These are phyloP conservation scores for Mortierella hygrophila DNA, from an alignment of 192 early-diverging fungal genomes.

Conservation along the genomic window DNA sequence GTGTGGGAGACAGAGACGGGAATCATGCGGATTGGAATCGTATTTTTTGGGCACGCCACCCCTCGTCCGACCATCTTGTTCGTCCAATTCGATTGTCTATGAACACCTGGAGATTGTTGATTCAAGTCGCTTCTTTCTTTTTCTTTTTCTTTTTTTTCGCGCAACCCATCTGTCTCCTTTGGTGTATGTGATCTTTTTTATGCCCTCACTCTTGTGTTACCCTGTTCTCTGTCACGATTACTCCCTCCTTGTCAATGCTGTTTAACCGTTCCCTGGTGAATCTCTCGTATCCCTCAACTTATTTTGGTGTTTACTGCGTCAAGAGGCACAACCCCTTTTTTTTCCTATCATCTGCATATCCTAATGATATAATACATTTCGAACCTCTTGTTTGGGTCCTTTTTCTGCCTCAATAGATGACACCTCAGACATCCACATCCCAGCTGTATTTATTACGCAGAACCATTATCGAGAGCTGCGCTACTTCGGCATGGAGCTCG, in stretches of 20 bases:
- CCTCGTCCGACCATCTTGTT: not conserved
- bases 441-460: constrained; percentile 88
- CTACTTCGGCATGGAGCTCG: constrained; percentile 43
- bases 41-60: constrained; percentile 5
- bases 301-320: constrained; percentile 7
- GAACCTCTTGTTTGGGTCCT: not conserved
- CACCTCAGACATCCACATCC: constrained; percentile 88
- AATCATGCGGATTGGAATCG: constrained; percentile 10
- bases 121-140: not conserved
- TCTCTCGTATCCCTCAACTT: not conserved
- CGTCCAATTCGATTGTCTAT: not conserved
- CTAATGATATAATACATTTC: not conserved
- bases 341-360: not conserved
- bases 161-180: not conserved
- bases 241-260: not conserved
- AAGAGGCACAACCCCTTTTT: not conserved
- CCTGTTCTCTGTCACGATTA: not conserved
- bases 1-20: constrained; percentile 5
- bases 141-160: not conserved
- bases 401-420: constrained; percentile 67
- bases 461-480: constrained; percentile 74
- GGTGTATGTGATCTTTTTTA: not conserved
- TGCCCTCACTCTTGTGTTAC: constrained; percentile 1
- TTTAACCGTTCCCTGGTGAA: not conserved
- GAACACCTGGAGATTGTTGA: not conserved